Evolutionary conservation across 495 filamentous ascomycete genomes (phyloP).

Genomic region (Tuber microsphaerosporum): DNA sequence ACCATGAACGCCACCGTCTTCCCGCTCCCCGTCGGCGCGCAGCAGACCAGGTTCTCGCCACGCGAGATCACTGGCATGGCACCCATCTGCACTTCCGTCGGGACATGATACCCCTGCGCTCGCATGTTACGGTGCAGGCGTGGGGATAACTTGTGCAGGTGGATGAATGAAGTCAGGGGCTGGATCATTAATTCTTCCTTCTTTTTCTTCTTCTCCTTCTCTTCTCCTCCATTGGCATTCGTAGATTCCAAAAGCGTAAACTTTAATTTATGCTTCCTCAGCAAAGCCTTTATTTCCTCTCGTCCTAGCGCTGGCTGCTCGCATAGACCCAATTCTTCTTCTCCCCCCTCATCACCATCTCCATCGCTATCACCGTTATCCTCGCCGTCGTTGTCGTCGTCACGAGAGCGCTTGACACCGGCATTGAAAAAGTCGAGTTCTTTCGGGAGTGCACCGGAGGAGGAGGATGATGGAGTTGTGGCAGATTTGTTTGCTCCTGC

Average conservation of each 20-base stretch:
- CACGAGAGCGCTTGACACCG: constrained; percentile 11
- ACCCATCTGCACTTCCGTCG: constrained; percentile 90
- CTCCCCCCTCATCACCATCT: constrained; percentile 6
- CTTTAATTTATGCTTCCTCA: constrained; percentile 81
- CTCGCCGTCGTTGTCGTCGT: not conserved
- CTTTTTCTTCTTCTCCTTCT: constrained; percentile 53
- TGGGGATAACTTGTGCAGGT: constrained; percentile 59
- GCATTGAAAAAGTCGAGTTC: constrained; percentile 37
- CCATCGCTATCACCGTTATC: constrained; percentile 8
- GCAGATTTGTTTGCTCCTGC: not conserved
- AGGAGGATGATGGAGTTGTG: constrained; percentile 2
- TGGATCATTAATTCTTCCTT: constrained; percentile 56
- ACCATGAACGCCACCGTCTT: constrained; percentile 93
- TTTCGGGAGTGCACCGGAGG: constrained; percentile 9
- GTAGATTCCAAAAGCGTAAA: constrained; percentile 56
- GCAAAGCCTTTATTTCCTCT: constrained; percentile 59
- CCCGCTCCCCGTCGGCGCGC: constrained; percentile 94
- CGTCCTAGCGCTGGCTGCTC: constrained; percentile 11
- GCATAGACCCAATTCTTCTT: constrained; percentile 17
- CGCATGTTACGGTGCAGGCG: constrained; percentile 71
- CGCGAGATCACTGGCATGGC: constrained; percentile 62
- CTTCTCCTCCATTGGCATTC: constrained; percentile 39
- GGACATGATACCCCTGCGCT: constrained; percentile 71
- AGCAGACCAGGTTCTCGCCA: constrained; percentile 59
- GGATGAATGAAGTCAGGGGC: constrained; percentile 66